A percentile compares a stretch with the other conserved stretches of the same genome.
Conservation (phyloP, 352 stramenopile genomes). For the Phytophthora fragariae region DNA sequence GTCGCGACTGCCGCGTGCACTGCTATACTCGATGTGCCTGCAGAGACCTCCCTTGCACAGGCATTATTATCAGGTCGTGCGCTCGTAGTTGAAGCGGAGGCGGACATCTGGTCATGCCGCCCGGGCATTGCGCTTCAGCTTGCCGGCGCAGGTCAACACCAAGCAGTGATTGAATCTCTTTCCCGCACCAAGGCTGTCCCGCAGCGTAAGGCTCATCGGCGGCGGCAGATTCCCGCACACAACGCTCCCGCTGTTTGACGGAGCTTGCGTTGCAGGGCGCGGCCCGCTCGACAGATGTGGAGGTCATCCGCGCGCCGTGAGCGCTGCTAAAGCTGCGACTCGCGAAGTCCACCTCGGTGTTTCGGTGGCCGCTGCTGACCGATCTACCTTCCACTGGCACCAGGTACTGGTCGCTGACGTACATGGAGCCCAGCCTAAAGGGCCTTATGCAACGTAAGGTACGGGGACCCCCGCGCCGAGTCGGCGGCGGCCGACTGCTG, state of each 20-base stretch:
- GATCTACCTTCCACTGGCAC: too few relatives aligned
- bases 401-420: too few relatives aligned
- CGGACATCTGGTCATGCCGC: constrained; percentile 38
- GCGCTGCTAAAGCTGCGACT: neutral
- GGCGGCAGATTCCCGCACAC: too few relatives aligned
- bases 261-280: neutral
- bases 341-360: neutral
- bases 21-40: constrained; percentile 12
- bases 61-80: constrained; percentile 20
- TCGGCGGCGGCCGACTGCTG: neutral
- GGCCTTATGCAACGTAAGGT: neutral
- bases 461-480: neutral
- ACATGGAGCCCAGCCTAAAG: too few relatives aligned
- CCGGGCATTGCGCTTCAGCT: constrained; percentile 36
- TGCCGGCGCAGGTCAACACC: constrained; percentile 11
- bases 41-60: neutral
- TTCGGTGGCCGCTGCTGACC: neutral
- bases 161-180: constrained; percentile 23
- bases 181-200: neutral
- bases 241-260: constrained; percentile 1
- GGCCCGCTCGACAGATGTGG: neutral
- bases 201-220: neutral
- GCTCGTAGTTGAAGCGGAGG: constrained; percentile 17
- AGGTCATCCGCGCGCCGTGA: neutral
- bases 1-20: neutral